phyloP scores from a whole-genome alignment of 176 grass and related monocot genomes.

The Carex scoparia region DNA sequence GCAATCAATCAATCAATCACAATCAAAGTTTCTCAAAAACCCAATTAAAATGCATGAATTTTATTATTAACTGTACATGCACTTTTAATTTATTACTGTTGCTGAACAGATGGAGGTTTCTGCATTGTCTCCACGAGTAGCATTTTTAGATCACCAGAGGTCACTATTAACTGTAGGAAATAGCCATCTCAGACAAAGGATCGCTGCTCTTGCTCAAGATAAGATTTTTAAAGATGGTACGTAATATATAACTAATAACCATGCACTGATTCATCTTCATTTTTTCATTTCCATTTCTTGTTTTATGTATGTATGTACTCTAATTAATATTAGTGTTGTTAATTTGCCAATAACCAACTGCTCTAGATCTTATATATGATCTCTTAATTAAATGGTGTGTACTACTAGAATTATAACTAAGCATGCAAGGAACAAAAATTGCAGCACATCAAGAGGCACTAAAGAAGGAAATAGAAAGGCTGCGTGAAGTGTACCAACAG shows the following conservation, averaged over 20 bases:
- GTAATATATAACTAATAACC: neutral
- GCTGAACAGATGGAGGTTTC: conserved; percentile 73
- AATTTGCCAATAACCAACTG: neutral
- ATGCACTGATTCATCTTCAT: neutral
- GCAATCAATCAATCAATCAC: neutral
- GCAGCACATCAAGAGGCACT: conserved; percentile 91
- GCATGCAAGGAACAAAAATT: neutral
- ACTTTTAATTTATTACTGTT: neutral
- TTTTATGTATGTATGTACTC: neutral
- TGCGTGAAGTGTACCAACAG: conserved; percentile 71
- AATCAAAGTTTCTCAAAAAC: neutral
- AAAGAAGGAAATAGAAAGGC: conserved; percentile 74
- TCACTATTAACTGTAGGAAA: conserved; percentile 85
- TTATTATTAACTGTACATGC: neutral
- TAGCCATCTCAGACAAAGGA: conserved; percentile 94
- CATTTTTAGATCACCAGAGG: conserved; percentile 92
- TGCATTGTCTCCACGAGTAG: conserved; percentile 77
- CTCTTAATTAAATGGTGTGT: neutral
- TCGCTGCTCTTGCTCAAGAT: conserved; percentile 85
- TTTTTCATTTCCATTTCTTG: neutral
- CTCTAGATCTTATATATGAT: neutral
- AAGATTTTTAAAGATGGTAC: conserved; percentile 96
- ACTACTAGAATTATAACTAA: neutral
- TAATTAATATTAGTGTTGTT: neutral
- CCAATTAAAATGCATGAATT: neutral